phyloP scores from a whole-genome alignment of 345 rosid genomes.

The rapeseed (Brassica napus) region DNA sequence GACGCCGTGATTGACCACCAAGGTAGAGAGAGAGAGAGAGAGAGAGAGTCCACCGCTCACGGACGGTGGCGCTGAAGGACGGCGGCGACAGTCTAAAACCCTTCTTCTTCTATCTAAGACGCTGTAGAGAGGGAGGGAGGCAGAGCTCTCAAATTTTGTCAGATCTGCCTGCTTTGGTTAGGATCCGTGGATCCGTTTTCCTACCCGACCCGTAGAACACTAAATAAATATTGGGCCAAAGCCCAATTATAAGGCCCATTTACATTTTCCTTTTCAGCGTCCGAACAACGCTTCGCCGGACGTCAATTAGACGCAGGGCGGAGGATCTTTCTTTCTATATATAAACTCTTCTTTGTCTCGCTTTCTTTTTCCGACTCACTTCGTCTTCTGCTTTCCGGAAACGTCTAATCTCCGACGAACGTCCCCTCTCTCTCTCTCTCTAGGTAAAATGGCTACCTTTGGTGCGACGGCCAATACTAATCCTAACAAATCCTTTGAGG shows the following conservation, averaged over 20 bases:
- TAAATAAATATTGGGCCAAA: not conserved
- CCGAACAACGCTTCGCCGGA: conserved; percentile 22
- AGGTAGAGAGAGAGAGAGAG: not conserved
- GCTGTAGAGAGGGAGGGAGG: conserved; percentile 9
- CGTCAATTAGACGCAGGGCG: not conserved
- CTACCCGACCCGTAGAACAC: not conserved
- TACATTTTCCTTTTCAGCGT: conserved; percentile 1
- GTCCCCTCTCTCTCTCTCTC: not conserved
- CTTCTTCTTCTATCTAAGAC: not conserved
- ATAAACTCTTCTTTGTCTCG: not conserved
- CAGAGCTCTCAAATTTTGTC: not conserved
- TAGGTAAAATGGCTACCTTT: conserved; percentile 55
- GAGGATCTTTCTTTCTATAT: not conserved
- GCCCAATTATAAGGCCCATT: conserved; percentile 4
- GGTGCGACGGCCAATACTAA: conserved; percentile 57
- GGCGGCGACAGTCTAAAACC: not conserved
- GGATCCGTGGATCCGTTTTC: not conserved
- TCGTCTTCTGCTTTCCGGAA: conserved; percentile 20
- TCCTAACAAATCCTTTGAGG: conserved; percentile 89
- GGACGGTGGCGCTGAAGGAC: not conserved
- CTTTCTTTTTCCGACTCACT: not conserved
- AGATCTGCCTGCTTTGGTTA: conserved; percentile 10
- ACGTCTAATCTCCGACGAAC: not conserved
- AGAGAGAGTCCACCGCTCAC: conserved; percentile 6
- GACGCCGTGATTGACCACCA: conserved; percentile 24